Conservation (phyloP, 768 basidiomycete species). For the Boletus pseudo-olivaceus region DNA sequence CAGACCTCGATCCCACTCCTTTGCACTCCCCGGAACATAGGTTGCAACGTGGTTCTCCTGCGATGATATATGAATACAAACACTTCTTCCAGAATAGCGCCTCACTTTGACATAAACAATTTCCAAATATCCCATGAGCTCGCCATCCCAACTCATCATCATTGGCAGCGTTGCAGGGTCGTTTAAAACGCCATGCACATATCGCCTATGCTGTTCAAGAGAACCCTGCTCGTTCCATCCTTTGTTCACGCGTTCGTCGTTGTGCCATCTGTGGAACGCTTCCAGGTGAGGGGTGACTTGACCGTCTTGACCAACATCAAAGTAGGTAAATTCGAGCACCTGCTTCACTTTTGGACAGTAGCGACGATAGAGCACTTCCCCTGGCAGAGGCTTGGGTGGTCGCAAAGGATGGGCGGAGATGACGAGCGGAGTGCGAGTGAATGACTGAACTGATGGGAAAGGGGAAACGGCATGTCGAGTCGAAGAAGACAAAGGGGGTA, state of each 20-base stretch:
- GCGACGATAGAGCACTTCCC: slow-evolving; percentile 38
- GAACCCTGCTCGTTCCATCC: slow-evolving; percentile 46
- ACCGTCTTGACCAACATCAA: slow-evolving; percentile 21
- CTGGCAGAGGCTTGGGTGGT: slow-evolving; percentile 43
- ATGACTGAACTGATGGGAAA: slow-evolving; percentile 38
- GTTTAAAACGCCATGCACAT: slow-evolving; percentile 33
- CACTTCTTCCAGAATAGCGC: background rate
- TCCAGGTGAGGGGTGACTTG: slow-evolving; percentile 34
- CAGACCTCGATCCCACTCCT: slow-evolving; percentile 36
- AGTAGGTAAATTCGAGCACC: slow-evolving; percentile 28
- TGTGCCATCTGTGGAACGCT: slow-evolving; percentile 49
- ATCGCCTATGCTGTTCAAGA: slow-evolving; percentile 42
- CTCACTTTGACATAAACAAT: slow-evolving; percentile 45
- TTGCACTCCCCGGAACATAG: slow-evolving; percentile 26
- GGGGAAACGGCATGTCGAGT: slow-evolving; percentile 17
- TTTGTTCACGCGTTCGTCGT: slow-evolving; percentile 41
- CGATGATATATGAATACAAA: background rate
- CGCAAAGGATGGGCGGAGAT: slow-evolving; percentile 51
- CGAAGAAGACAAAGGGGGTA: slow-evolving; percentile 31
- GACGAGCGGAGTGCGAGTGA: slow-evolving; percentile 46
- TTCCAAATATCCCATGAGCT: slow-evolving; percentile 43
- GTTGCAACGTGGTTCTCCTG: slow-evolving; percentile 22
- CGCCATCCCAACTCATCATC: slow-evolving; percentile 47
- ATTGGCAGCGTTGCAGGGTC: slow-evolving; percentile 40
- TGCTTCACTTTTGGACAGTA: slow-evolving; percentile 34